phyloP scores from a whole-genome alignment of 495 filamentous ascomycete species.

The Hypomontagnella monticulosa region DNA sequence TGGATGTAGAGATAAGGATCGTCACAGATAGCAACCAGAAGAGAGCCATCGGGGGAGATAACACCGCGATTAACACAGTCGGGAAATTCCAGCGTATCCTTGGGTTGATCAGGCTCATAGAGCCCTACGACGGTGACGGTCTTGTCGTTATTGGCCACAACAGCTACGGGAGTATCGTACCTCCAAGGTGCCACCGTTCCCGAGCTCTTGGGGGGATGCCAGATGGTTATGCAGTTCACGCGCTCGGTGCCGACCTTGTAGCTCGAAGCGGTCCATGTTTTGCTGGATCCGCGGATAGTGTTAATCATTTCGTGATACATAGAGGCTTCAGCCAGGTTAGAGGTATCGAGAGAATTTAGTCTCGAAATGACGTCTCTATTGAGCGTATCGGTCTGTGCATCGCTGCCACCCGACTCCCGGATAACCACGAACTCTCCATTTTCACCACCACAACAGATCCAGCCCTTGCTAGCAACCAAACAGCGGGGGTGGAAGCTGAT shows the following conservation, averaged over 20 bases:
- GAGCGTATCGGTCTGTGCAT: conserved; percentile 47
- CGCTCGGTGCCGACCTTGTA: conserved; percentile 58
- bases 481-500: conserved; percentile 86
- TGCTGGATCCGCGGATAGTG: conserved; percentile 48
- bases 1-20: conserved; percentile 86
- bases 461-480: conserved; percentile 82
- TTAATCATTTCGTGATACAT: conserved; percentile 45
- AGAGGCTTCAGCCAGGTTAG: conserved; percentile 49
- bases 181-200: conserved; percentile 40
- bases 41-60: conserved; percentile 84
- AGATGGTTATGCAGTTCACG: conserved; percentile 66
- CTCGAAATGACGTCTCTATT: conserved; percentile 37
- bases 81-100: conserved; percentile 75
- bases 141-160: conserved; percentile 83
- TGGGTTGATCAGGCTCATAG: conserved; percentile 48
- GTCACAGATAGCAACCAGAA: conserved; percentile 87
- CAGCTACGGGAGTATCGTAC: conserved; percentile 57
- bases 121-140: conserved; percentile 83
- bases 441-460: conserved; percentile 89
- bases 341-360: conserved; percentile 22
- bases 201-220: conserved; percentile 53
- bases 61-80: conserved; percentile 91
- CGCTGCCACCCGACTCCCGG: conserved; percentile 46
- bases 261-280: conserved; percentile 50
- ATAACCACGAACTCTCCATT: conserved; percentile 87